These are phyloP conservation scores for Tylopilus plumbeoviolaceoides DNA, from an alignment of 768 basidiomycete species.

Conservation along the genomic window DNA sequence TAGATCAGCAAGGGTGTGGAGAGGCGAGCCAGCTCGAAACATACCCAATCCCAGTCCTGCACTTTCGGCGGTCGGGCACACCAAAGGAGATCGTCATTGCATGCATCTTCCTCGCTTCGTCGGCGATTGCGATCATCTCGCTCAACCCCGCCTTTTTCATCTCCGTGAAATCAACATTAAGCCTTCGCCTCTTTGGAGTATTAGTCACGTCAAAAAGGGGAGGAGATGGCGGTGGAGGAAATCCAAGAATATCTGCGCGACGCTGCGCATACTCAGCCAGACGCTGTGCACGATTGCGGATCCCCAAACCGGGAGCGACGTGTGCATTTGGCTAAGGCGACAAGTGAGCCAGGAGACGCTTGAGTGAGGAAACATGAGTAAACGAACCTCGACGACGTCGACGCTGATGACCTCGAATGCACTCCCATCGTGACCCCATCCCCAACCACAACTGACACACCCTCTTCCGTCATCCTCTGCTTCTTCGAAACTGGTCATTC, in stretches of 20 bases:
- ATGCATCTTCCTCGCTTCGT: constrained; percentile 40
- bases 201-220: constrained; percentile 34
- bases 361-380: constrained; percentile 20
- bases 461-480: constrained; percentile 56
- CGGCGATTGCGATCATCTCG: constrained; percentile 25
- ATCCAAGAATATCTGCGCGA: constrained; percentile 42
- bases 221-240: constrained; percentile 23
- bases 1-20: background rate
- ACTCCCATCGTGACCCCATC: constrained; percentile 74
- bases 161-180: constrained; percentile 23
- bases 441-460: constrained; percentile 69
- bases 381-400: constrained; percentile 58
- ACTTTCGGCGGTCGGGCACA: constrained; percentile 25
- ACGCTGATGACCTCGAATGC: constrained; percentile 68
- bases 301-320: constrained; percentile 49
- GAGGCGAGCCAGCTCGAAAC: constrained; percentile 14
- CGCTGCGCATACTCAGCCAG: constrained; percentile 64
- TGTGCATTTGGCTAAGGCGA: constrained; percentile 46
- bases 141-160: constrained; percentile 19
- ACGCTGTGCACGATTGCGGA: constrained; percentile 62
- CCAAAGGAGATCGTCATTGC: constrained; percentile 50
- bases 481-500: constrained; percentile 31
- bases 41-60: constrained; percentile 43
- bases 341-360: constrained; percentile 2
- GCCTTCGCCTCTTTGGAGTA: constrained; percentile 29